Conservation (phyloP, 2,329 filamentous ascomycete genomes). For the Exophiala mesophila region DNA sequence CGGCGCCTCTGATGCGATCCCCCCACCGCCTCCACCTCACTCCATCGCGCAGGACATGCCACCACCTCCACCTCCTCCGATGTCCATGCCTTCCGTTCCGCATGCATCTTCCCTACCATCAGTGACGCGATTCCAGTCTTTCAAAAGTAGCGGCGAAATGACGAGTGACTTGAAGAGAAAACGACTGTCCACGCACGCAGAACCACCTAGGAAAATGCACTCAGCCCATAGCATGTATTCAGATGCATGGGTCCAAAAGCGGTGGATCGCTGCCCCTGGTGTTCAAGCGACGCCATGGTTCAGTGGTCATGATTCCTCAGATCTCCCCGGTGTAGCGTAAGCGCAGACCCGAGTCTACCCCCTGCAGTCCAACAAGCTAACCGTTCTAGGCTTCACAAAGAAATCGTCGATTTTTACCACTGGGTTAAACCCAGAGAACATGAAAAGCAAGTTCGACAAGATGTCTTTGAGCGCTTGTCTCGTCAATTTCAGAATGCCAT, state of each 20-base stretch:
- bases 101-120: too few relatives aligned
- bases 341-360: constrained; percentile 1
- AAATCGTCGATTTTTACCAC: constrained; percentile 83
- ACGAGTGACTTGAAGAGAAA: constrained; percentile 5
- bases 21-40: neutral
- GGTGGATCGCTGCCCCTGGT: constrained; percentile 9
- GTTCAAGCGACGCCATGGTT: constrained; percentile 14
- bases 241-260: constrained; percentile 11
- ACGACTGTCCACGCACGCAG: neutral
- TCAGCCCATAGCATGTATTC: constrained; percentile 2
- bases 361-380: constrained; percentile 7
- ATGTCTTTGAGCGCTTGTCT: constrained; percentile 67
- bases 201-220: constrained; percentile 28
- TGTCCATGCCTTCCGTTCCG: constrained; percentile 34
- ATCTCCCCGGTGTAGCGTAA: constrained; percentile 22
- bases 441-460: constrained; percentile 68
- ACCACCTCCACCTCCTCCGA: constrained; percentile 36
- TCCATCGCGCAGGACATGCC: constrained; percentile 18
- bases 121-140: too few relatives aligned
- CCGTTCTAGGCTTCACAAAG: constrained; percentile 70
- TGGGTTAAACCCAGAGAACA: constrained; percentile 73
- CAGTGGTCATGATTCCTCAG: neutral
- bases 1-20: neutral
- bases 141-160: neutral
- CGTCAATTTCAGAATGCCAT: constrained; percentile 54